Evolutionary conservation across 2,329 filamentous ascomycete species (phyloP).

Genomic region (Aspergillus felis): DNA sequence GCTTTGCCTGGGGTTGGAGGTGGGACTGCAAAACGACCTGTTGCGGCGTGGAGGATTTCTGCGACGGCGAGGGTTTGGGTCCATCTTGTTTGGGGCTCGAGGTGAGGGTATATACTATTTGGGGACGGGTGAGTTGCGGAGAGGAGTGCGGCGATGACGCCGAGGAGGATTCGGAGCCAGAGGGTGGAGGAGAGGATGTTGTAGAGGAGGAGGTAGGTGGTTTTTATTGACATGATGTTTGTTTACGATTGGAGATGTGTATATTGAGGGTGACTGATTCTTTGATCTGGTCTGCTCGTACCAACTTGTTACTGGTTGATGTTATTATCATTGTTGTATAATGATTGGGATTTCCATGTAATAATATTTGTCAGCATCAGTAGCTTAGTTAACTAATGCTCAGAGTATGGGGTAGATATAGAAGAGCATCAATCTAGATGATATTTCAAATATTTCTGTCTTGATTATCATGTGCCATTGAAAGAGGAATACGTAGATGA

Average conservation of each 20-base stretch:
- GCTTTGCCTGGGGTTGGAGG: neutral
- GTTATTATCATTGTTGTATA: too few species aligned
- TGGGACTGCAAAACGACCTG: conserved; percentile 7
- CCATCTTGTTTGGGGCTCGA: conserved; percentile 24
- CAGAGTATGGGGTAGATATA: neutral
- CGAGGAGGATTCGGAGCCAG: conserved; percentile 23
- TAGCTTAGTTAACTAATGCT: neutral
- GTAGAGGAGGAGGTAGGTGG: conserved; percentile 23
- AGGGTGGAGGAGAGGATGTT: conserved; percentile 20
- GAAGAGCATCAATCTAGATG: neutral
- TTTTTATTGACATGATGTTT: neutral
- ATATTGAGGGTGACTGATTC: neutral
- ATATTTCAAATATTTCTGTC: neutral
- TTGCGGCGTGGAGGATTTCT: conserved; percentile 25
- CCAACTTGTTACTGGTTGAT: neutral
- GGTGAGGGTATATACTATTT: conserved; percentile 13
- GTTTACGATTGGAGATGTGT: neutral
- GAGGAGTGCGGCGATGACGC: conserved; percentile 8
- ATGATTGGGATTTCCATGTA: neutral
- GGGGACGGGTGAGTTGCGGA: neutral
- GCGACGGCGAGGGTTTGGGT: conserved; percentile 23
- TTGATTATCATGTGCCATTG: neutral
- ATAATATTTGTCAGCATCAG: neutral
- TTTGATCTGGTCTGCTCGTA: neutral
- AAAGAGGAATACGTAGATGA: neutral